Evolutionary conservation across 2,329 filamentous ascomycete genomes (phyloP).

Genomic region (Teratosphaeriaceae sp.): DNA sequence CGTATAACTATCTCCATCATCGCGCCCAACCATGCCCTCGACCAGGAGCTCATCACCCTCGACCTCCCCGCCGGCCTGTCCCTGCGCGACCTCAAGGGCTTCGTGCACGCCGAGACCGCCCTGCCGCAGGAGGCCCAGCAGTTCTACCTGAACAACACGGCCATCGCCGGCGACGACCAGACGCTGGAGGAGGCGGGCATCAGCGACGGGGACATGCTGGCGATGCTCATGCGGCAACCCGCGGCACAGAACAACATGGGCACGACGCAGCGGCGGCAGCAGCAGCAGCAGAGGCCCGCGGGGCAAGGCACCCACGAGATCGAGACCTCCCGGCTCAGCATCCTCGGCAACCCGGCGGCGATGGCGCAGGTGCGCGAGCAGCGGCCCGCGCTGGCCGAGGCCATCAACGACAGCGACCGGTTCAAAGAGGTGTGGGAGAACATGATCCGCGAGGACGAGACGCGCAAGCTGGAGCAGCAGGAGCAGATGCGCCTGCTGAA

Average conservation of each 20-base stretch:
- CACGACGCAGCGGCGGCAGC: conserved; percentile 32
- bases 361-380: conserved; percentile 64
- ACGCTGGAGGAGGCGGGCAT: conserved; percentile 78
- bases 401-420: conserved; percentile 65
- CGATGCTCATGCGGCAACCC: conserved; percentile 60
- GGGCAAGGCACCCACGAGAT: conserved; percentile 42
- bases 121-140: conserved; percentile 69
- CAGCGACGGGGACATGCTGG: conserved; percentile 85
- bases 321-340: conserved; percentile 76
- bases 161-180: conserved; percentile 69
- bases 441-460: conserved; percentile 62
- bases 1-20: conserved; percentile 82
- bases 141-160: conserved; percentile 82
- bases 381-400: conserved; percentile 69
- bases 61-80: conserved; percentile 80
- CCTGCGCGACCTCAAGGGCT: conserved; percentile 76
- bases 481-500: conserved; percentile 80
- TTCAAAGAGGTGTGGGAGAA: conserved; percentile 68
- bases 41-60: conserved; percentile 71
- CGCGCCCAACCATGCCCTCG: conserved; percentile 58
- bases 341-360: conserved; percentile 70
- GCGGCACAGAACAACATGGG: conserved; percentile 38
- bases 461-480: conserved; percentile 69
- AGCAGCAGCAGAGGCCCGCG: conserved; percentile 14
- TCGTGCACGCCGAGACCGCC: conserved; percentile 75